A percentile compares a stretch with the other conserved stretches of the same genome.
Conservation (phyloP, 352 stramenopile genomes). For the Salisapilia sapeloensis region DNA sequence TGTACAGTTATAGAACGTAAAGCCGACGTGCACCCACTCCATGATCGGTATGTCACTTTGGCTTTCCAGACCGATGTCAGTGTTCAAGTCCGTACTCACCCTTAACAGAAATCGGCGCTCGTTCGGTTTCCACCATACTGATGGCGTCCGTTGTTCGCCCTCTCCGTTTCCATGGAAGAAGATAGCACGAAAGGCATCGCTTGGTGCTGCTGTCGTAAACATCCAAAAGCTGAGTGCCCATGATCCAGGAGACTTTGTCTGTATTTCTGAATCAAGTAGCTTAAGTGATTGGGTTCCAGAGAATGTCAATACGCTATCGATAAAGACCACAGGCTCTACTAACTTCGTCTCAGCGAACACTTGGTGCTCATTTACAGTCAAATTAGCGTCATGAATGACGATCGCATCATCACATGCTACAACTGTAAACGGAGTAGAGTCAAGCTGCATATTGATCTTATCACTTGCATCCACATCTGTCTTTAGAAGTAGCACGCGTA, state of each 20-base stretch:
- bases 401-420: background rate
- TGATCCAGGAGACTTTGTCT: slow-evolving; percentile 15
- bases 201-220: slow-evolving; percentile 32
- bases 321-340: slow-evolving; percentile 11
- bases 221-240: slow-evolving; percentile 62
- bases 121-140: slow-evolving; percentile 61
- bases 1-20: slow-evolving; percentile 42
- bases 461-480: background rate
- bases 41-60: slow-evolving; percentile 16
- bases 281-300: slow-evolving; percentile 21
- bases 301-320: slow-evolving; percentile 31
- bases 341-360: background rate
- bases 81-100: slow-evolving; percentile 30
- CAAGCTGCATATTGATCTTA: background rate
- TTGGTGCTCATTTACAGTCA: background rate
- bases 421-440: background rate
- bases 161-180: slow-evolving; percentile 71
- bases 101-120: slow-evolving; percentile 41
- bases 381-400: slow-evolving; percentile 1
- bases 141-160: slow-evolving; percentile 52
- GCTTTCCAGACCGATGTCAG: slow-evolving; percentile 45
- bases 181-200: slow-evolving; percentile 37
- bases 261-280: slow-evolving; percentile 19
- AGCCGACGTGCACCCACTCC: slow-evolving; percentile 49
- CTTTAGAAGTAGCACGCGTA: background rate